These are phyloP conservation scores for Penicillium bovifimosum DNA, from an alignment of 495 filamentous ascomycete genomes.

Conservation along the genomic window DNA sequence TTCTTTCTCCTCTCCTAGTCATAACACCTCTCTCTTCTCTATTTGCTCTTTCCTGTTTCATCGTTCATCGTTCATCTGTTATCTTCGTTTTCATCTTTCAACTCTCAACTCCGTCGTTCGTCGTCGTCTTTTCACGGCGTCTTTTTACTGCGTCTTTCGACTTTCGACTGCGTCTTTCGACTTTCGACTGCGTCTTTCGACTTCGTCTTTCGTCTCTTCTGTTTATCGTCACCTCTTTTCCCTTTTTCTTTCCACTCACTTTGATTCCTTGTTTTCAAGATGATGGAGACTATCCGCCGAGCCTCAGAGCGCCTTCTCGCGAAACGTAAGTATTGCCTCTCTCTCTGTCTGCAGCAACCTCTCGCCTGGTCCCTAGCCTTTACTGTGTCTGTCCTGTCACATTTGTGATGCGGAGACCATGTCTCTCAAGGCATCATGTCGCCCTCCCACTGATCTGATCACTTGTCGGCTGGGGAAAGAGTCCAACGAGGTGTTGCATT, in stretches of 20 bases:
- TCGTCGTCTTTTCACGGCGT: no score
- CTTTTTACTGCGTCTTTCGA: no score
- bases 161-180: no score
- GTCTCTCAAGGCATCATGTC: neutral
- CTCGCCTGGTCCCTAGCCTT: no score
- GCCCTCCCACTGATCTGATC: neutral
- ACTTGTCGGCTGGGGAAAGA: neutral
- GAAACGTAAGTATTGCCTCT: neutral
- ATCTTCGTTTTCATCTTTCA: no score
- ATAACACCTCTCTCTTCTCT: neutral
- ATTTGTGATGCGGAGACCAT: neutral
- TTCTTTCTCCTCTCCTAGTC: no score
- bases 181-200: no score
- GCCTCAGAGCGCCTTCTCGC: neutral
- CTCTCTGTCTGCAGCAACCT: neutral
- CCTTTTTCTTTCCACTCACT: neutral
- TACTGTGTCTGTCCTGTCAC: neutral
- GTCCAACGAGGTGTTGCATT: neutral
- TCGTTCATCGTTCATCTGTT: no score
- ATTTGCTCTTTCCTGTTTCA: no score
- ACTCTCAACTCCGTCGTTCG: no score
- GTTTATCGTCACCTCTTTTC: neutral
- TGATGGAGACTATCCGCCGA: constrained; percentile 1
- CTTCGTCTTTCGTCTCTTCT: no score
- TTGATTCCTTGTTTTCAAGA: neutral